Conservation (phyloP, 1,284 basidiomycete genomes). For the Wallemia ichthyophaga region DNA sequence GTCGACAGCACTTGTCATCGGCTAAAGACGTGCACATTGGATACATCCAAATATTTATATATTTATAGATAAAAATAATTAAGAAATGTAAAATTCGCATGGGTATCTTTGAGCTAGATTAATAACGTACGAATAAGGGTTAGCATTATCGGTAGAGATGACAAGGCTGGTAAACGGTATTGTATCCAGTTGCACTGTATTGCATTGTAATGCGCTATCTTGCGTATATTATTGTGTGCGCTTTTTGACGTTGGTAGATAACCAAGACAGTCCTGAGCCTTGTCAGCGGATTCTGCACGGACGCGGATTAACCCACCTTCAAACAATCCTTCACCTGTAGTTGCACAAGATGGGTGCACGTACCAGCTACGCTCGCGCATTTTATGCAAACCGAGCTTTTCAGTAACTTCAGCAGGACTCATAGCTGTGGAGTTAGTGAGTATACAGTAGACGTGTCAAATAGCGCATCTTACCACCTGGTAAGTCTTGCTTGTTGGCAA, state of each 20-base stretch:
- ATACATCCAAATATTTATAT: too few species aligned
- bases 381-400: constrained; percentile 75
- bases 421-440: constrained; percentile 30
- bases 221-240: constrained; percentile 2
- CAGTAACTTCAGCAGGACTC: constrained; percentile 95
- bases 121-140: too few species aligned
- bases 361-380: constrained; percentile 98
- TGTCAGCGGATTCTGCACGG: too few species aligned
- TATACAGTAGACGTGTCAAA: background rate
- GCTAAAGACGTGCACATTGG: too few species aligned
- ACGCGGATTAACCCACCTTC: constrained; percentile 34
- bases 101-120: too few species aligned
- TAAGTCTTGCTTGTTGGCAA: constrained; percentile 98
- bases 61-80: too few species aligned
- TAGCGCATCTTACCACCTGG: constrained; percentile 49
- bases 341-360: constrained; percentile 94
- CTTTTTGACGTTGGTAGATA: constrained; percentile 71
- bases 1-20: too few species aligned
- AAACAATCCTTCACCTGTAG: constrained; percentile 76
- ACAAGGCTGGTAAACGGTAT: too few species aligned
- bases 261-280: constrained; percentile 44
- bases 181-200: too few species aligned
- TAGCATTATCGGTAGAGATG: too few species aligned
- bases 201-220: too few species aligned
- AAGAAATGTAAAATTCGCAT: too few species aligned